Evolutionary conservation across 2,329 filamentous ascomycete species (phyloP), one percentile per base, ranked within the genome.

Genomic region (Pyrenophora tritici-repentis): DNA sequence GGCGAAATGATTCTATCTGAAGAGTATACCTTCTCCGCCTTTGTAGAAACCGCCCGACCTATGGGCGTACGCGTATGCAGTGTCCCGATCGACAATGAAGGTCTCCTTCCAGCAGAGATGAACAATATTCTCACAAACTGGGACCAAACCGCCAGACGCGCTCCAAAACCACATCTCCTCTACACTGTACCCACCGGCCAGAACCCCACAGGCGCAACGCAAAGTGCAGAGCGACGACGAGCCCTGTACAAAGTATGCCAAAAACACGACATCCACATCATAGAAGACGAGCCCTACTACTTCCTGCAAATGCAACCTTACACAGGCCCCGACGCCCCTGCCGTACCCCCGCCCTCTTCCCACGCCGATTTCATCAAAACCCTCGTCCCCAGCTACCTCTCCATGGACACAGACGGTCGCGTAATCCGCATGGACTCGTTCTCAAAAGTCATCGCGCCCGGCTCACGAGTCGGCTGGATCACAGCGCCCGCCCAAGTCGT

Each of bases 201-300:
- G 76, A 96, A 97, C 72, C 92, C 92, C 0, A 96, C 91, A 0
- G 92, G 92, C 7, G 87, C 91, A 9, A 96, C 91, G 3, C 89
- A 93, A 72, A 81, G 86, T 34, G 71, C 75, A 4, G 78, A 85
- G 67, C 81, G 92, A 49, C 81, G 91, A 45, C 79, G 80, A 58
- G 88, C 85, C 17, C 80, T 96, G 38, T 96, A 96, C 75, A 79
- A 79, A 31, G 82, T 96, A 12, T 89, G 87, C 26, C 87, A 88
- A 70, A 91, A 90, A 76, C 90, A 96, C 73, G 89, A 96, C 68
- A 67, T 96, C 34, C 88, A 84, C 76, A 92, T 97, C 68, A 78
- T 96, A 61, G 92, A 97, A 76, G 92, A 96, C 70, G 92, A 96
- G 71, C 92, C 92, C 1, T 96, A 96, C 77, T 96, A 95, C 76